Evolutionary conservation across 2,329 filamentous ascomycete genomes (phyloP).

Genomic region (Aspergillus novoparasiticus): DNA sequence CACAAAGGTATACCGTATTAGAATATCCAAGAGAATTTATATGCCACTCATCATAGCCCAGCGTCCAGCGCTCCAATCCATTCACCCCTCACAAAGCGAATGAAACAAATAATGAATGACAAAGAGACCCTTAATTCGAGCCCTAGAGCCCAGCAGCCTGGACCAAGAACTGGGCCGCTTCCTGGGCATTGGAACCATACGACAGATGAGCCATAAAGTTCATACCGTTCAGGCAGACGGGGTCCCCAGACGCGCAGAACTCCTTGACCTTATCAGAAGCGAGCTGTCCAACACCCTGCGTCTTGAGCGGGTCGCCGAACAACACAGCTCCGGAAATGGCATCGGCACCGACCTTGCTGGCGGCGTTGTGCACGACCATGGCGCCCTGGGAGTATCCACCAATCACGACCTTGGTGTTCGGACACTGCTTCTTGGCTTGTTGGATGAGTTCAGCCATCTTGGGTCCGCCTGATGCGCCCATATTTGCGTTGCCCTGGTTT

Average conservation of each 20-base stretch:
- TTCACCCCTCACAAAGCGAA: neutral
- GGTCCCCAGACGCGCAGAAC: conserved; percentile 54
- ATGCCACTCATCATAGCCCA: neutral
- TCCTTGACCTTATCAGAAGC: conserved; percentile 47
- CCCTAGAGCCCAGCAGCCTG: conserved; percentile 22
- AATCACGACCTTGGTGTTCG: conserved; percentile 36
- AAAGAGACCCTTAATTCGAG: neutral
- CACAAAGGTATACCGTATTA: neutral
- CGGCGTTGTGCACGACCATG: conserved; percentile 39
- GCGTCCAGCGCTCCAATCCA: neutral
- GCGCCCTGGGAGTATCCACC: conserved; percentile 40
- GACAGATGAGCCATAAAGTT: conserved; percentile 46
- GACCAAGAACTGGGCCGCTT: conserved; percentile 43
- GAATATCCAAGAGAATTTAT: neutral
- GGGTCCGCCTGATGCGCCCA: conserved; percentile 33
- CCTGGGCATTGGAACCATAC: conserved; percentile 40
- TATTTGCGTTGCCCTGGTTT: conserved; percentile 27
- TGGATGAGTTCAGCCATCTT: conserved; percentile 33
- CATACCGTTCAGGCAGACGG: conserved; percentile 53
- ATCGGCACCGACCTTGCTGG: conserved; percentile 31
- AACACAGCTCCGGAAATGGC: conserved; percentile 46
- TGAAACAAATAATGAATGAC: neutral
- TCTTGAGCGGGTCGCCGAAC: conserved; percentile 51
- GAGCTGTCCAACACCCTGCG: conserved; percentile 43
- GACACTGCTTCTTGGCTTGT: conserved; percentile 33